Evolutionary conservation across 805 yeast species (phyloP), one percentile per base, ranked within the genome.

Genomic region (Wickerhamiella spandovensis): DNA sequence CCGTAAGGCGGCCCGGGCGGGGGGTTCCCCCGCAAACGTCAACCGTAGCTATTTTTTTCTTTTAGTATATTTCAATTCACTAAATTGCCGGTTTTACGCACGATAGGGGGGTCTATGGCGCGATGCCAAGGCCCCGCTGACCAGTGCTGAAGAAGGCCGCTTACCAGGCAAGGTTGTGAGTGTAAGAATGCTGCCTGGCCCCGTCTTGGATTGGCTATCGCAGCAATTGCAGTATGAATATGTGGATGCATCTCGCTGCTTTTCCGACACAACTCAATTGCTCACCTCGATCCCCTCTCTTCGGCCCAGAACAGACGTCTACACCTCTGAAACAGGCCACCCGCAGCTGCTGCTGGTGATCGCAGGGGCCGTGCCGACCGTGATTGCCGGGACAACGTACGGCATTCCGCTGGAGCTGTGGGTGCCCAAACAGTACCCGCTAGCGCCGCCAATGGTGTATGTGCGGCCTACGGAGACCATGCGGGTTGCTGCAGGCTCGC

Each of bases 401-500:
- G 64, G 67, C n/a, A 65, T 76, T 17, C 89, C 88, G 0, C 58
- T 87, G 12, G 79, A 78, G 49, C 63, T 88, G 4, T 87, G 95
- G 95, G 59, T 89, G 5, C 95, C 95, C 0, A 72, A 73, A 24
- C 69, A 71, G 22, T 88, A 84, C 56, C 95, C 96, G 0, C 56
- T 59, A n/a, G 69, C 67, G 2, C 72, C 81, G 1, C 97, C 97
- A 0, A 57, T 78, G n/a, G 73, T 78, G 0, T 83, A 71, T 59
- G 76, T 88, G 10, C 71, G 74, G 20, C 79, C 82, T 1, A 72
- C 78, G n/a, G 68, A 67, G 35, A 62, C 61, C 13, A 70, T 71
- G 66, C 61, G 70, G 35, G 62, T 82, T 17, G 70, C 70, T 41
- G 82, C 88, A 0, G 81, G 82, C 23, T 80, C 78, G 55, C 71